A percentile compares a stretch with the other conserved stretches of the same genome.
Conservation (phyloP, 2,329 filamentous ascomycete genomes). For the Ophiostoma sp. region DNA sequence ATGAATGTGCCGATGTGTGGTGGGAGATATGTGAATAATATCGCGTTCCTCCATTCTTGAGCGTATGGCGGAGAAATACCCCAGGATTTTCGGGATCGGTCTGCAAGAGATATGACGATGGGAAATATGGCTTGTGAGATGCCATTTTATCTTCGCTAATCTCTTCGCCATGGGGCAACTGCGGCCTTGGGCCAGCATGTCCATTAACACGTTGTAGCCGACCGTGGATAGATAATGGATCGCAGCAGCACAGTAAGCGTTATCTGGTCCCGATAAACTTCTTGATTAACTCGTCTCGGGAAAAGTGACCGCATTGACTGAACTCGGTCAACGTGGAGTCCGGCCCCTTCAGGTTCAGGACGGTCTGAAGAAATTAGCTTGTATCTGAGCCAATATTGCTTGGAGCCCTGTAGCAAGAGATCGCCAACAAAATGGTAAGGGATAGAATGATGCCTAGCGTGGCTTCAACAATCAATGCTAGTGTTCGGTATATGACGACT, state of each 20-base stretch:
- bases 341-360: neutral
- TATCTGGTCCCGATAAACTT: neutral
- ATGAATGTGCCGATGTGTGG: too few relatives aligned
- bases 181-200: neutral
- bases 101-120: too few relatives aligned
- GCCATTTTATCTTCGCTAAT: too few relatives aligned
- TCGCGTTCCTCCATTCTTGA: too few relatives aligned
- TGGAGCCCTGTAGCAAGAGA: too few relatives aligned
- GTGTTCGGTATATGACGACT: neutral
- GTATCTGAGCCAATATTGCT: neutral
- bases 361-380: neutral
- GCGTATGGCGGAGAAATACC: too few relatives aligned
- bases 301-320: neutral
- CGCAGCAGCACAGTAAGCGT: neutral
- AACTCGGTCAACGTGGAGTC: neutral
- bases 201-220: too few relatives aligned
- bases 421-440: too few relatives aligned
- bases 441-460: neutral
- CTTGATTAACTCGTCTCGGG: neutral
- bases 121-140: too few relatives aligned
- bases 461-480: neutral
- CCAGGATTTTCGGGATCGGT: too few relatives aligned
- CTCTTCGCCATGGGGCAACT: too few relatives aligned
- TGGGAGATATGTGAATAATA: too few relatives aligned
- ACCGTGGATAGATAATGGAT: neutral